phyloP scores from a whole-genome alignment of 2,329 filamentous ascomycete genomes.

The Alternaria consortialis region DNA sequence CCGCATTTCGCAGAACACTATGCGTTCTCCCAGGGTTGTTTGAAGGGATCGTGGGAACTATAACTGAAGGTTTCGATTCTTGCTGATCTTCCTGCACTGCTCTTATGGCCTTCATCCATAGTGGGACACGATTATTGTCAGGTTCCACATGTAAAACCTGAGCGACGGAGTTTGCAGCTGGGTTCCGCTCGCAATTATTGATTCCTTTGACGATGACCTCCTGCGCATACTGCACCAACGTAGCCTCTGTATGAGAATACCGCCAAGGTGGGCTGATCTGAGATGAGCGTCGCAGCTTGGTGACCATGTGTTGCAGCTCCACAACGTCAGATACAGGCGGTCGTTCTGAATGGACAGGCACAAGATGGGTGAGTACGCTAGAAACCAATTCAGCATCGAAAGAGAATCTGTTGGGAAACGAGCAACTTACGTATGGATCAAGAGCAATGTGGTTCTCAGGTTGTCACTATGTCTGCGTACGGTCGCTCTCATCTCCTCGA shows the following conservation, averaged over 20 bases:
- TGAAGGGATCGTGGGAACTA: neutral
- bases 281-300: constrained; percentile 22
- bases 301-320: constrained; percentile 17
- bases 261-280: constrained; percentile 11
- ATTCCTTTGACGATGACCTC: constrained; percentile 19
- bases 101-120: constrained; percentile 21
- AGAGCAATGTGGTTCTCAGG: constrained; percentile 20
- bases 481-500: neutral
- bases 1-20: neutral
- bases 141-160: neutral
- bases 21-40: neutral
- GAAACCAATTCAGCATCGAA: constrained; percentile 4
- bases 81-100: constrained; percentile 11
- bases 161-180: constrained; percentile 2
- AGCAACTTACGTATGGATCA: constrained; percentile 28
- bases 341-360: constrained; percentile 11
- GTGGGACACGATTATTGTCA: constrained; percentile 3
- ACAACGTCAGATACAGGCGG: constrained; percentile 9
- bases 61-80: neutral
- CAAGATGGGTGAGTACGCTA: constrained; percentile 13
- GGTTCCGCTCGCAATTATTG: neutral
- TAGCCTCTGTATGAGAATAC: constrained; percentile 20
- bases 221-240: constrained; percentile 21
- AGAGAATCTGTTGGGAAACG: neutral
- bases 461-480: constrained; percentile 28